Conservation (phyloP, 2,329 filamentous ascomycete species). For the Blumeria hordei region DNA sequence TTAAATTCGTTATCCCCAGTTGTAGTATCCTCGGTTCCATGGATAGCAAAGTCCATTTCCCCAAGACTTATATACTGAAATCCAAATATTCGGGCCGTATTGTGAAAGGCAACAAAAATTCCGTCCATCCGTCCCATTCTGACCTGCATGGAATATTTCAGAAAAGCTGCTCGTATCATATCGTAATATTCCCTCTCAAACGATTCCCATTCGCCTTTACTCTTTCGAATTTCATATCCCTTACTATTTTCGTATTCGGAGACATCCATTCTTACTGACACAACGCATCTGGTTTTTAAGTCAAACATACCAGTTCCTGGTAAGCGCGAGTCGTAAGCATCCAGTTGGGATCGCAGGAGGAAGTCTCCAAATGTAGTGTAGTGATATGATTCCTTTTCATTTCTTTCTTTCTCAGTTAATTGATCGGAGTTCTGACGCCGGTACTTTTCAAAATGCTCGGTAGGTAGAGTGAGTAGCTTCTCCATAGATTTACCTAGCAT, state of each 20-base stretch:
- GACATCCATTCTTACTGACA: conserved; percentile 77
- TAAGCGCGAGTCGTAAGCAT: conserved; percentile 65
- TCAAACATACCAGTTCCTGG: conserved; percentile 91
- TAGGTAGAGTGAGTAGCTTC: conserved; percentile 68
- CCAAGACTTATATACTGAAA: conserved; percentile 78
- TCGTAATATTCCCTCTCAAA: conserved; percentile 93
- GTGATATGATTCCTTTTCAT: conserved; percentile 57
- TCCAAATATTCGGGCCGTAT: conserved; percentile 82
- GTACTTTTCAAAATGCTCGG: conserved; percentile 67
- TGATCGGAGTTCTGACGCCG: conserved; percentile 41
- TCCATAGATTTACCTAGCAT: conserved; percentile 93
- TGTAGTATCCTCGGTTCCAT: conserved; percentile 41
- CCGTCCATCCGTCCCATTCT: conserved; percentile 97
- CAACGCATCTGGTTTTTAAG: conserved; percentile 78
- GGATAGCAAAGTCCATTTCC: conserved; percentile 81
- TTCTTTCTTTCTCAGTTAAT: conserved; percentile 46
- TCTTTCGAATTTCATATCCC: conserved; percentile 65
- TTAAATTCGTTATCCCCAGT: conserved; percentile 74
- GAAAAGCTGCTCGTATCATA: conserved; percentile 80
- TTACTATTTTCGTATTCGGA: conserved; percentile 44
- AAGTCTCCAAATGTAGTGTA: conserved; percentile 74
- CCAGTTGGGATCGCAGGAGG: conserved; percentile 82
- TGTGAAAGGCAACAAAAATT: conserved; percentile 93
- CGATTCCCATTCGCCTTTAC: conserved; percentile 62
- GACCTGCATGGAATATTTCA: conserved; percentile 92